Evolutionary conservation across 2,329 filamentous ascomycete species (phyloP).

Genomic region (Lecanicillium sp.): DNA sequence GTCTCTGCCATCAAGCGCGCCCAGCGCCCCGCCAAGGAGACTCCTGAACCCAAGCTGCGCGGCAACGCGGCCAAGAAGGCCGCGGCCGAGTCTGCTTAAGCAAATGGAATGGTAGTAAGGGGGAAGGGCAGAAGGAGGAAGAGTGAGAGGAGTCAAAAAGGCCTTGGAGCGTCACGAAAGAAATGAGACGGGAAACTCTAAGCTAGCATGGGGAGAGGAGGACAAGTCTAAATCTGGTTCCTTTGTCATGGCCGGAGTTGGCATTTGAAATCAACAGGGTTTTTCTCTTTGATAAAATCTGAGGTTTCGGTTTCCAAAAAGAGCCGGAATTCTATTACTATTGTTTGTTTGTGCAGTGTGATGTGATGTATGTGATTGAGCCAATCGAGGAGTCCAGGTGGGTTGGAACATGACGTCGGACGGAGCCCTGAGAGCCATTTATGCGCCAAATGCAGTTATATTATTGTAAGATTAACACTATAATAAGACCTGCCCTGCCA

Average conservation of each 20-base stretch:
- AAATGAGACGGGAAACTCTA: no score
- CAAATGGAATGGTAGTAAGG: neutral
- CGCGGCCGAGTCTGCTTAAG: conserved; percentile 32
- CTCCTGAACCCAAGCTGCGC: conserved; percentile 64
- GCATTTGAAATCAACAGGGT: conserved; percentile 11
- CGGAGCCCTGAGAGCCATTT: no score
- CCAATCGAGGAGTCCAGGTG: no score
- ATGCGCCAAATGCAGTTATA: no score
- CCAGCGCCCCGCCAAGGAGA: conserved; percentile 71
- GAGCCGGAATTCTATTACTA: neutral
- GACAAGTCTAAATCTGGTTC: conserved; percentile 5
- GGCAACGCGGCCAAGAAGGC: conserved; percentile 75
- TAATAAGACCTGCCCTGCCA: no score
- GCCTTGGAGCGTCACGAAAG: no score
- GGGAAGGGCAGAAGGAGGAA: neutral
- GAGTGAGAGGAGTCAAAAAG: no score
- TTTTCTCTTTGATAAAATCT: conserved; percentile 8
- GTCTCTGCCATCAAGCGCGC: conserved; percentile 76
- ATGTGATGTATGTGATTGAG: neutral
- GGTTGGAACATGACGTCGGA: neutral
- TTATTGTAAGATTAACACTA: no score
- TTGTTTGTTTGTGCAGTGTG: no score
- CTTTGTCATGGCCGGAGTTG: conserved; percentile 13
- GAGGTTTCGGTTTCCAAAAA: neutral
- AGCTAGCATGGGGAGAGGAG: conserved; percentile 1